Evolutionary conservation across 768 basidiomycete genomes (phyloP), one percentile per base, ranked within the genome.

Genomic region (Pleurotus platypus): DNA sequence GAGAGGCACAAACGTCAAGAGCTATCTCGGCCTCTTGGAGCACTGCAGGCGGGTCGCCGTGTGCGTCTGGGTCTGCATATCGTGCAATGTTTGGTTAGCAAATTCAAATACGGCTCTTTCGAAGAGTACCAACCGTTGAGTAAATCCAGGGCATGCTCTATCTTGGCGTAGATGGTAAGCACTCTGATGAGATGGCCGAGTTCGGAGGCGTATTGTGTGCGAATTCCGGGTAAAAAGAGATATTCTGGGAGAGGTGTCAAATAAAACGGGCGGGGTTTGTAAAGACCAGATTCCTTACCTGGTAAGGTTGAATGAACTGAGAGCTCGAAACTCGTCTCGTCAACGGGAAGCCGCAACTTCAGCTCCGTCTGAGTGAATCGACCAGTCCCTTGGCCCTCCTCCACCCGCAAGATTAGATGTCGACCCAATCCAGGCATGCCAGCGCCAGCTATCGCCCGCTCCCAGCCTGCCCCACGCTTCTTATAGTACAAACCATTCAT

Each of bases 301-400:
- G 81, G 80, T 47, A 79, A 68, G 49, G 78, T 79, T 47, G 80
- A 78, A 67, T 82, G 78, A 22, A 83, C 82, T 24, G 82, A 82
- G 57, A 92, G 72, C 68, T 92, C 90, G 63, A 92, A 92, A 67
- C 82, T 86, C 7, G 88, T 84, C 69, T 92, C 90, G 65, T 92
- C 89, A 6, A 85, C 83, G n/a, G 90, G 90, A 37, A 92, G 74
- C 49, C 86, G 81, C 43, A 91, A 77, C 37, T 76, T 78, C 57
- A 83, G 69, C 58, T 87, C 80, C 42, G 72, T 69, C 39, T 40
- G 51, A 54, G 22, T 54, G 13, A 54, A 54, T 12, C 38, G 39
- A 20, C 51, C 51, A n/a, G 16, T 22, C 9, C 43, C 43, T 16
- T 50, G 49, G 20, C 51, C 51, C 18, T 54, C 51, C 12, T 54